Conservation (phyloP, 1,284 basidiomycete species). For the Ganoderma resinaceum region DNA sequence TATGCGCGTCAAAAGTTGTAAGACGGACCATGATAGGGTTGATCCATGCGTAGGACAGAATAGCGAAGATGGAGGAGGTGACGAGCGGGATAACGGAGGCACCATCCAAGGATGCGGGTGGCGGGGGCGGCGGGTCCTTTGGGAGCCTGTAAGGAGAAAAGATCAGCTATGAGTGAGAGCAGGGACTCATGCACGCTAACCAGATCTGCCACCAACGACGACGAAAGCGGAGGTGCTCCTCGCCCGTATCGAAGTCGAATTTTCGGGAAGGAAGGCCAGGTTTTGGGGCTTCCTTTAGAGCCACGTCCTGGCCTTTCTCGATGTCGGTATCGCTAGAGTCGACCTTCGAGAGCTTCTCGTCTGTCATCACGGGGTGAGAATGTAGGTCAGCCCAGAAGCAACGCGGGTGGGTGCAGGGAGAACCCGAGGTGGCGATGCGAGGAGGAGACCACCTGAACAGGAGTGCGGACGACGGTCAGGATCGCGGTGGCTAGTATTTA, state of each 20-base stretch:
- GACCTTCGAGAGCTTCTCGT: constrained; percentile 22
- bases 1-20: not conserved
- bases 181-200: constrained; percentile 29
- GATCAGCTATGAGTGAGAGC: not conserved
- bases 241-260: constrained; percentile 55
- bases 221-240: constrained; percentile 51
- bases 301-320: constrained; percentile 20
- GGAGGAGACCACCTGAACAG: not conserved
- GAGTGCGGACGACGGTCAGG: not conserved
- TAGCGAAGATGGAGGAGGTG: constrained; percentile 60
- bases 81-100: constrained; percentile 68
- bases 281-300: constrained; percentile 9
- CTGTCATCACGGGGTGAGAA: constrained; percentile 9
- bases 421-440: too few relatives aligned
- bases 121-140: constrained; percentile 61
- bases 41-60: constrained; percentile 70
- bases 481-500: not conserved
- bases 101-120: constrained; percentile 62
- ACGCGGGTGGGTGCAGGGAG: not conserved
- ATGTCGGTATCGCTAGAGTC: constrained; percentile 26
- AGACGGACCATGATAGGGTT: constrained; percentile 69
- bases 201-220: constrained; percentile 58
- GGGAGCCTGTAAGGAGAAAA: constrained; percentile 58
- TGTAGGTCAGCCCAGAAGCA: not conserved
- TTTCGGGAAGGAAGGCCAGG: constrained; percentile 26